phyloP scores from a whole-genome alignment of 176 grass and related monocot species.

The Bonia amplexicaulis region DNA sequence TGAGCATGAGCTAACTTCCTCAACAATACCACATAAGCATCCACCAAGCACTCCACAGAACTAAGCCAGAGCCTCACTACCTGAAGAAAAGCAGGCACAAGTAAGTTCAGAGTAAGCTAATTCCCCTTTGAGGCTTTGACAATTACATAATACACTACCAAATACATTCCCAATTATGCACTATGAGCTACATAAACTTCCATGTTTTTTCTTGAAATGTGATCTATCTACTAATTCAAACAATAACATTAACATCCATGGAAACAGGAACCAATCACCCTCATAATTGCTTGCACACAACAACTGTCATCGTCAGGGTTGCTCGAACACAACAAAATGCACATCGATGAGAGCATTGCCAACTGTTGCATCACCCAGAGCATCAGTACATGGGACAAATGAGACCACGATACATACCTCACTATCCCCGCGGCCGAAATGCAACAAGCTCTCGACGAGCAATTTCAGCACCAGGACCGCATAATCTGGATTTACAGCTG shows the following conservation, averaged over 20 bases:
- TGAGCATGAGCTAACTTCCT: slow-evolving; percentile 52
- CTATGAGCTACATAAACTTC: neutral
- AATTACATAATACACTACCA: neutral
- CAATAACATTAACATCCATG: neutral
- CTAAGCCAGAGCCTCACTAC: slow-evolving; percentile 55
- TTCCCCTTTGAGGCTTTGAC: neutral
- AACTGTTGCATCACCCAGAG: neutral
- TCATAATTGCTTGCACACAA: neutral
- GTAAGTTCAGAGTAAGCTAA: neutral
- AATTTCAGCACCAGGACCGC: slow-evolving; percentile 48
- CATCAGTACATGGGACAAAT: neutral
- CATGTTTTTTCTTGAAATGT: neutral
- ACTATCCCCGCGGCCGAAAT: slow-evolving; percentile 36
- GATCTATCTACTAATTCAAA: neutral
- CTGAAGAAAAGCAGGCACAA: slow-evolving; percentile 32
- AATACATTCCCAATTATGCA: neutral
- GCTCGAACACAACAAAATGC: neutral
- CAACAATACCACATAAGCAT: slow-evolving; percentile 77
- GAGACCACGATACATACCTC: slow-evolving; percentile 23
- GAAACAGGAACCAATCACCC: neutral
- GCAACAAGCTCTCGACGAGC: slow-evolving; percentile 42
- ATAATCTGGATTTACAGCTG: slow-evolving; percentile 16
- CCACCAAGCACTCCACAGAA: slow-evolving; percentile 61
- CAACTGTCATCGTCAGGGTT: neutral
- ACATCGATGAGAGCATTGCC: neutral